Base-by-base conservation (phyloP, 352 stramenopile species). In the Phytophthora tentaculata region DNA sequence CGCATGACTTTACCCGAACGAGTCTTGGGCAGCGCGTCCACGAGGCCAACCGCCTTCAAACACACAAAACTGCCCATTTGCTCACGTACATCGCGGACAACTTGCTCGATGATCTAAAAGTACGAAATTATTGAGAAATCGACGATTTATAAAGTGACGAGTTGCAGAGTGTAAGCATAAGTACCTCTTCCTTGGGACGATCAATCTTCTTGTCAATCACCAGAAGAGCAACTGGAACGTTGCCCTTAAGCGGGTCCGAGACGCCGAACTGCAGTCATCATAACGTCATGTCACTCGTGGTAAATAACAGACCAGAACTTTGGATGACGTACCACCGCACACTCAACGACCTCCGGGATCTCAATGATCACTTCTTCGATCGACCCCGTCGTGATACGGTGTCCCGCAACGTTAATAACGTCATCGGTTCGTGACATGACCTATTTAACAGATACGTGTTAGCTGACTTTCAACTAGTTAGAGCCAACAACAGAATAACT, bases 351-450 rank as follows among this genome's bases (percentile, higher is more conserved):
- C 63, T 94, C 84, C 6, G 80, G 76, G 48, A 97, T 90, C 51
- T 81, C 69, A 60, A 94, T 81, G 23, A 98, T 79, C 16, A 94
- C 84, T 70, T 97, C 89, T 80, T 98, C 93, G 43, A 98, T 95
- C 12, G 80, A 86, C 43, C 90, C 92, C 17, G 90, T 97, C 44
- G 79, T 90, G 5, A 98, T 80, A 17, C 92, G 79, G 59, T 98
- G 92, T 6, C 90, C 92, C 0, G 90, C 82, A 29, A 95, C 88
- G 52, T 97, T 97, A 58, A 98, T 97, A 43, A 97, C 83, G 65
- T 98, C 92, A 73, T 98, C 92, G 7, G 86, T 96, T 69, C 93
- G 73, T 10, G 84, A 91, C 89, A 97, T 97, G 32, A 98, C 89
- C 83, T 91, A 13, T 6, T 22, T 39, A 39, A 16, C 32, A 39